Evolutionary conservation across 768 basidiomycete species (phyloP), one percentile per base, ranked within the genome.

Genomic region (Trametes coccinea): DNA sequence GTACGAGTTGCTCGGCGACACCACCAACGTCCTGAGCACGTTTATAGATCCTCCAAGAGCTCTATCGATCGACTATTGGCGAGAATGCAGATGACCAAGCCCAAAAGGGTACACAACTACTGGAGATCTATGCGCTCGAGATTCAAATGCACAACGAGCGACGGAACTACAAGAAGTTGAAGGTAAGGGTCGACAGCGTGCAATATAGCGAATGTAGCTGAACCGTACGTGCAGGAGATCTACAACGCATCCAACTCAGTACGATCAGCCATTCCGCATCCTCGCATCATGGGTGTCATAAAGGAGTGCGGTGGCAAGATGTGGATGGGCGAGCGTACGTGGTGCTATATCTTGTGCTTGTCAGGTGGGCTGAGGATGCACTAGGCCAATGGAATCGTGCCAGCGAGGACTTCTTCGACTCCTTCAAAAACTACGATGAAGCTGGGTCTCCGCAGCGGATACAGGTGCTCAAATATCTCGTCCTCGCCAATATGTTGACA

Each of bases 111-210:
- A 97, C 96, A 0, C 89, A 97, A 64, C 81, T 98, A 9, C 83
- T 98, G 30, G 97, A 99, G 75, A 94, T 98, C 41, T 98, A 98
- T 69, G 96, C 97, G 1, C 86, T 98, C 44, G 97, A 99, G 74
- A 99, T 99, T 59, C 95, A 98, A 72, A 99, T 99, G 97, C 95
- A 98, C 78, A 95, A 95, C 67, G 95, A 98, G 75, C 92, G 88
- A 66, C 86, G 90, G 67, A 97, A 99, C 70, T 89, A 89, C 78
- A 95, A 95, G 79, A 98, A 98, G 74, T 82, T 98, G 51, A 96
- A 98, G 82, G 95, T 90, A 45, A 22, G 2, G 5, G 34, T 37
- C 22, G 34, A 37, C 34, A 5, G 34, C 22, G 22, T 22, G 22
- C 22, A 22, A 22, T 22, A 22, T 22, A 22, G 22, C 22, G 22